Conservation (phyloP, 2,329 filamentous ascomycete genomes). For the Aspergillus alliaceus region DNA sequence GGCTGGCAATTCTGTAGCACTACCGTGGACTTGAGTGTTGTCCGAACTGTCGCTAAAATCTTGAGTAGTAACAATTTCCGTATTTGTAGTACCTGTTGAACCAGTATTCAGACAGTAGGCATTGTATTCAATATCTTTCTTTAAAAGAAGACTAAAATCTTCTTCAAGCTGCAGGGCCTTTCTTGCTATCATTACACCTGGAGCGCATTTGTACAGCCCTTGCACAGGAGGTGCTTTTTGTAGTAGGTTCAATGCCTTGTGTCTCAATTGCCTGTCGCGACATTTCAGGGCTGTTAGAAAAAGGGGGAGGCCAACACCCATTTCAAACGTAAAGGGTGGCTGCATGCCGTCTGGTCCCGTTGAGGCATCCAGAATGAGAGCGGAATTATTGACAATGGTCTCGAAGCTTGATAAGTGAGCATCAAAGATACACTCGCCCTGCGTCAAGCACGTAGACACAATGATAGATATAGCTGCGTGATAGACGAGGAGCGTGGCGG, state of each 20-base stretch:
- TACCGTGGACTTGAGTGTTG: no score
- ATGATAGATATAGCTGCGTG: background rate
- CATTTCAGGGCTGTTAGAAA: constrained; percentile 25
- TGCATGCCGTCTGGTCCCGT: constrained; percentile 8
- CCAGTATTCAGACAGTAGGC: no score
- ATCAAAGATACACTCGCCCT: constrained; percentile 17
- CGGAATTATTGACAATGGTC: background rate
- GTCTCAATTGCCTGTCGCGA: constrained; percentile 21
- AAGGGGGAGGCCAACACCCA: constrained; percentile 20
- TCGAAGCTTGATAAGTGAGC: constrained; percentile 6
- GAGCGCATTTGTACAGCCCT: constrained; percentile 23
- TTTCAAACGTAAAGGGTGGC: constrained; percentile 25
- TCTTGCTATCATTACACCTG: constrained; percentile 18
- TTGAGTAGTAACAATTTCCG: no score
- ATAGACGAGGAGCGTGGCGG: background rate
- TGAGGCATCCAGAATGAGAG: constrained; percentile 5
- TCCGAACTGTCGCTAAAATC: no score
- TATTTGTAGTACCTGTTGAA: no score
- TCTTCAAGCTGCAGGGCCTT: constrained; percentile 13
- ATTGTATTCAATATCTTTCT: no score
- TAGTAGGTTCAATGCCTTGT: constrained; percentile 21
- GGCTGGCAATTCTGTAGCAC: no score
- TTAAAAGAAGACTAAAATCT: no score
- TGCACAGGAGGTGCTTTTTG: constrained; percentile 22
- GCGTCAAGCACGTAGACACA: constrained; percentile 12